These are phyloP conservation scores for Knufia petricola DNA, from an alignment of 2,329 filamentous ascomycete genomes.

Conservation along the genomic window DNA sequence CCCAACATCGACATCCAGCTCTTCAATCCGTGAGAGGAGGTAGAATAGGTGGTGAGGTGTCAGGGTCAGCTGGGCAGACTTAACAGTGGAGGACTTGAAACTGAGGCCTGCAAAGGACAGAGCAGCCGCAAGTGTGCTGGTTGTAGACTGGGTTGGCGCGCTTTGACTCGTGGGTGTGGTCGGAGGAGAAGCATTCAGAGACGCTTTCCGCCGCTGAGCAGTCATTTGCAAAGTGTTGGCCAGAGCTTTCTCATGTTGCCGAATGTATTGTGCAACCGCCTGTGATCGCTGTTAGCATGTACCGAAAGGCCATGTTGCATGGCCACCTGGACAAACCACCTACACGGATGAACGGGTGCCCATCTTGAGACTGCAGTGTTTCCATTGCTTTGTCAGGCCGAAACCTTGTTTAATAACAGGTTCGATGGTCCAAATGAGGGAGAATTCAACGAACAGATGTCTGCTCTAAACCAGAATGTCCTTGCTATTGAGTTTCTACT, in stretches of 20 bases:
- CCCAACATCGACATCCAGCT: slow-evolving; percentile 78
- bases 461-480: neutral
- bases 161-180: slow-evolving; percentile 48
- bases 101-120: slow-evolving; percentile 76
- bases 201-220: slow-evolving; percentile 43
- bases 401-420: neutral
- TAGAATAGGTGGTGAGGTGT: slow-evolving; percentile 97
- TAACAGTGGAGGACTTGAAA: slow-evolving; percentile 75
- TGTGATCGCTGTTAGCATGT: slow-evolving; percentile 30
- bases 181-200: slow-evolving; percentile 58
- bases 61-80: slow-evolving; percentile 81
- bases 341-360: slow-evolving; percentile 41
- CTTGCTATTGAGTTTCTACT: neutral
- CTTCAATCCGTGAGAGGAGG: slow-evolving; percentile 87
- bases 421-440: neutral
- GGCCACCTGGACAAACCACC: slow-evolving; percentile 9
- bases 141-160: slow-evolving; percentile 50
- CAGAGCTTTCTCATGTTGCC: slow-evolving; percentile 91
- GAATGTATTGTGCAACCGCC: slow-evolving; percentile 94
- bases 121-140: slow-evolving; percentile 61
- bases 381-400: slow-evolving; percentile 30
- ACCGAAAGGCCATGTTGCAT: neutral
- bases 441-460: neutral
- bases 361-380: slow-evolving; percentile 42
- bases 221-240: slow-evolving; percentile 88